A percentile compares a stretch with the other conserved stretches of the same genome.
Evolutionary conservation across 2,329 filamentous ascomycete species (phyloP).

Genomic region (Fusarium pilosicola): DNA sequence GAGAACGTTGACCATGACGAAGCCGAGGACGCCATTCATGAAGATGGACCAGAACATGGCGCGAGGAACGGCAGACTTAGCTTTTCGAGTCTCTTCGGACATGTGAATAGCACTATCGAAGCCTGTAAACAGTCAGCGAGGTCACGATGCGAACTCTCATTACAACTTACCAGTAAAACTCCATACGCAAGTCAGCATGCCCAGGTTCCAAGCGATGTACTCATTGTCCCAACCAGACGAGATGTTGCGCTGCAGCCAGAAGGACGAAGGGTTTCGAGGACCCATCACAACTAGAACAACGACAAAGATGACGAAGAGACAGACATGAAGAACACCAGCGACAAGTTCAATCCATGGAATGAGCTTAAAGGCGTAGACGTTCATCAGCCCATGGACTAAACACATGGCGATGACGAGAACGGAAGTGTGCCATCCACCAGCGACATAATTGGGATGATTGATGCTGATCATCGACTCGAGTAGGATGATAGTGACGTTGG

Average conservation of each 20-base stretch:
- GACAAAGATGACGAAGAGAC: slow-evolving; percentile 39
- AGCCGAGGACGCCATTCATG: slow-evolving; percentile 41
- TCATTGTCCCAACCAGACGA: slow-evolving; percentile 39
- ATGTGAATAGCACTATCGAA: slow-evolving; percentile 43
- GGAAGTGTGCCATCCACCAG: slow-evolving; percentile 41
- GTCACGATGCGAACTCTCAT: rapidly evolving
- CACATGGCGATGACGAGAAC: slow-evolving; percentile 43
- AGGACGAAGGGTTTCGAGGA: slow-evolving; percentile 29
- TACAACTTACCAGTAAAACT: slow-evolving; percentile 35
- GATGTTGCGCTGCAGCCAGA: slow-evolving; percentile 37
- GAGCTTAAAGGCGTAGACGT: slow-evolving; percentile 35
- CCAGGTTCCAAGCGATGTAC: slow-evolving; percentile 40
- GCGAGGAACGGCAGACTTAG: slow-evolving; percentile 39
- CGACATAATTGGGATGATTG: slow-evolving; percentile 35
- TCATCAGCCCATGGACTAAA: slow-evolving; percentile 35
- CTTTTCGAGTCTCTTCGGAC: slow-evolving; percentile 41
- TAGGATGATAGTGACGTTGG: slow-evolving; percentile 42
- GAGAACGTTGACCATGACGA: slow-evolving; percentile 43
- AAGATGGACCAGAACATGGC: slow-evolving; percentile 46
- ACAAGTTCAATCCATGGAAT: slow-evolving; percentile 42
- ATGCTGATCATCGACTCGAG: slow-evolving; percentile 42
- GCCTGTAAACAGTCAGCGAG: slow-evolving; percentile 10
- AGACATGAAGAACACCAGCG: slow-evolving; percentile 38
- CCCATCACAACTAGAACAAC: slow-evolving; percentile 42
- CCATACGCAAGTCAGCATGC: slow-evolving; percentile 43